Percentiles rank a stretch among this genome's conserved stretches.
Conservation (phyloP, 1,284 basidiomycete genomes). For the Wolfiporia cocos region DNA sequence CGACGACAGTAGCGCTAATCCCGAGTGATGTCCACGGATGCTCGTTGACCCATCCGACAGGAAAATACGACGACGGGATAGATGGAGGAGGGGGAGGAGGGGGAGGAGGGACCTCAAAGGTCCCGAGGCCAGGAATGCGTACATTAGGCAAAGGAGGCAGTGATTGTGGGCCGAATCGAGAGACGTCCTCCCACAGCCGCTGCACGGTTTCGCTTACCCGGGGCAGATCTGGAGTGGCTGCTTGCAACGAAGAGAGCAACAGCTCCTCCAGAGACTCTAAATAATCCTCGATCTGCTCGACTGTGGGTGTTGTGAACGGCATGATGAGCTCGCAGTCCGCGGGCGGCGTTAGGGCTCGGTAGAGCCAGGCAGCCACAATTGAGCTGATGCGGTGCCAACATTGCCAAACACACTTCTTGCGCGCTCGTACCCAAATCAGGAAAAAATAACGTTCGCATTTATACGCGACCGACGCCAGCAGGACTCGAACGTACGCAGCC, state of each 20-base stretch:
- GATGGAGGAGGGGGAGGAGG: conserved; percentile 51
- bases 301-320: conserved; percentile 29
- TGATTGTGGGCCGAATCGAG: conserved; percentile 66
- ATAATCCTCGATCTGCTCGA: conserved; percentile 68
- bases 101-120: conserved; percentile 68
- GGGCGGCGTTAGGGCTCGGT: too few relatives aligned
- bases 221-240: conserved; percentile 53
- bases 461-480: conserved; percentile 1
- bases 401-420: neutral
- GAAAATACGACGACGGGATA: conserved; percentile 36
- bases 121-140: conserved; percentile 56
- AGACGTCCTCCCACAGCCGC: conserved; percentile 70
- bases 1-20: conserved; percentile 47
- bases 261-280: conserved; percentile 62
- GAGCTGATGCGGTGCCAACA: neutral
- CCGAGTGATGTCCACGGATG: conserved; percentile 57
- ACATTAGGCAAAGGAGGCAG: conserved; percentile 59
- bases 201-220: conserved; percentile 59
- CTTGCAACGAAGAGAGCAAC: conserved; percentile 50
- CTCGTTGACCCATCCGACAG: conserved; percentile 44
- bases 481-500: conserved; percentile 3
- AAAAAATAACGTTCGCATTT: too few relatives aligned
- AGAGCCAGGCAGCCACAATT: neutral
- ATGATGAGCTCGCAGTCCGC: conserved; percentile 8
- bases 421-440: too few relatives aligned